phyloP scores from a whole-genome alignment of 129 eudicot species.

The Erigeron canadensis region DNA sequence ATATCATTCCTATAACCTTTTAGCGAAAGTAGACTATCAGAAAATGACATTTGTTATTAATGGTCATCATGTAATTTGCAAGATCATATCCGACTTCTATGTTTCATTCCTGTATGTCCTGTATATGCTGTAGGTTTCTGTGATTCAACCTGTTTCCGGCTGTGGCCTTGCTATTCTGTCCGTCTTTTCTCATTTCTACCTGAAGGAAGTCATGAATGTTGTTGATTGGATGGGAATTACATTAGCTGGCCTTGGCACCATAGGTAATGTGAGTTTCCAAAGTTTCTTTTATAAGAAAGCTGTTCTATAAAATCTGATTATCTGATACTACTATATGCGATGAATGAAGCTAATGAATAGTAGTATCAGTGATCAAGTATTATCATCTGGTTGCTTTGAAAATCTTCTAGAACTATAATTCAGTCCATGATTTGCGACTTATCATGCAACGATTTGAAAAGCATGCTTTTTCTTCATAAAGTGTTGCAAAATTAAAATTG shows the following conservation, averaged over 20 bases:
- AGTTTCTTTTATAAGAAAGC: conserved; percentile 12
- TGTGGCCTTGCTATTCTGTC: conserved; percentile 96
- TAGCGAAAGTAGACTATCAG: neutral
- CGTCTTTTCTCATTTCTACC: conserved; percentile 90
- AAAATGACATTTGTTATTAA: neutral
- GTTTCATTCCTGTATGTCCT: neutral
- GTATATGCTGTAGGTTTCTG: conserved; percentile 60
- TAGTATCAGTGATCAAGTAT: neutral
- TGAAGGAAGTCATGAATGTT: conserved; percentile 90
- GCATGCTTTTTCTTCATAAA: conserved; percentile 3
- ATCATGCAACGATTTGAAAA: conserved; percentile 13
- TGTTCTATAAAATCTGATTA: neutral
- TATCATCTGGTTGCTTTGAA: conserved; percentile 14
- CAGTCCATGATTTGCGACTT: conserved; percentile 4
- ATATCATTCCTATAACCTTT: conserved; percentile 9
- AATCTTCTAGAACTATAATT: neutral
- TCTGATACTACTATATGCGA: conserved; percentile 15
- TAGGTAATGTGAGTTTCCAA: conserved; percentile 75
- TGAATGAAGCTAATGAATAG: conserved; percentile 12
- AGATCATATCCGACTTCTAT: conserved; percentile 8
- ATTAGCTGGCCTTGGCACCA: conserved; percentile 95
- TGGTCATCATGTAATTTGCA: conserved; percentile 1
- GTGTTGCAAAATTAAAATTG: neutral
- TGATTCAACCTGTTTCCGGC: conserved; percentile 97
- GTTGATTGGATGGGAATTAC: conserved; percentile 92